Conservation (phyloP, 805 yeast species). For the Ogataea pini region DNA sequence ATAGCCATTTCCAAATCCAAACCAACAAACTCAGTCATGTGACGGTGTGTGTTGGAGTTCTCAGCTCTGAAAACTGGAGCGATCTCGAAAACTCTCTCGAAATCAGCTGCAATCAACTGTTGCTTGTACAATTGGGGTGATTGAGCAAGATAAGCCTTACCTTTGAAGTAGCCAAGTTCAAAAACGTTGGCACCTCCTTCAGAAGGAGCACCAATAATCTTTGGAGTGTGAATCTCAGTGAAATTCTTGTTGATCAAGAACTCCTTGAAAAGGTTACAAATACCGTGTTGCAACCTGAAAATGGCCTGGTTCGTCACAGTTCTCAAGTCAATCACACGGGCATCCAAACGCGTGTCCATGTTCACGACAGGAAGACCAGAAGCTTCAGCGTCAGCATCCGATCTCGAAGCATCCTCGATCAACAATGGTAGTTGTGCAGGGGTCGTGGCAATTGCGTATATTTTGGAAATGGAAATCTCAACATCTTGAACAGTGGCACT, state of each 20-base stretch:
- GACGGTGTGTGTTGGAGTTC: slow-evolving; percentile 98
- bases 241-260: slow-evolving; percentile 68
- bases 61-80: slow-evolving; percentile 99
- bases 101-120: slow-evolving; percentile 97
- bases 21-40: slow-evolving; percentile 98
- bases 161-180: slow-evolving; percentile 89
- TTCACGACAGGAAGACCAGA: slow-evolving; percentile 91
- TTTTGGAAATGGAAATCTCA: slow-evolving; percentile 76
- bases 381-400: slow-evolving; percentile 92
- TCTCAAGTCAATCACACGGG: slow-evolving; percentile 94
- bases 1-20: slow-evolving; percentile 97
- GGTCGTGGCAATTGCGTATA: slow-evolving; percentile 79
- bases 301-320: slow-evolving; percentile 97
- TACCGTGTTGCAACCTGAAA: slow-evolving; percentile 90
- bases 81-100: slow-evolving; percentile 92
- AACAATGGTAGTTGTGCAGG: slow-evolving; percentile 92
- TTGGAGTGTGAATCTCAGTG: slow-evolving; percentile 95
- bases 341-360: slow-evolving; percentile 92
- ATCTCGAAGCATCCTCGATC: slow-evolving; percentile 94
- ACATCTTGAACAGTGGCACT: slow-evolving; percentile 89
- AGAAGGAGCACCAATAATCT: slow-evolving; percentile 90
- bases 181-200: slow-evolving; percentile 99
- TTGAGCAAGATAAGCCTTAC: slow-evolving; percentile 92
- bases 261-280: slow-evolving; percentile 85
- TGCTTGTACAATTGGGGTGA: slow-evolving; percentile 98